Percentiles rank a stretch among this genome's conserved stretches.
phyloP scores from a whole-genome alignment of 1,284 basidiomycete genomes.

The Rhodofomes roseus region DNA sequence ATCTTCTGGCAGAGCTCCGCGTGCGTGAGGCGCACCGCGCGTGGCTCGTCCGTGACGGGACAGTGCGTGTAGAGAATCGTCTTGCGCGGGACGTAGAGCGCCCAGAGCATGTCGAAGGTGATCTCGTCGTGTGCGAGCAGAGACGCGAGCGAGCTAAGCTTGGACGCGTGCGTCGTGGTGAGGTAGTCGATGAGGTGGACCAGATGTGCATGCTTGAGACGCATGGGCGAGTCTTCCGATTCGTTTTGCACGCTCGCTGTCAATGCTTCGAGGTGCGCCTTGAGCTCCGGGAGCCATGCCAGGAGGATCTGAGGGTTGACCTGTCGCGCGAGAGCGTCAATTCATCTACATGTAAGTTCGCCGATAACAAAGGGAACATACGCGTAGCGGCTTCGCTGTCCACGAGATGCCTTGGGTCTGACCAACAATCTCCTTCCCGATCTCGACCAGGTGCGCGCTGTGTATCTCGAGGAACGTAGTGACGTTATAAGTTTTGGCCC shows the following conservation, averaged over 20 bases:
- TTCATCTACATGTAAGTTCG: neutral
- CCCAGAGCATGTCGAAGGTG: slow-evolving; percentile 54
- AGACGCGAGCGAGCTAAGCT: slow-evolving; percentile 41
- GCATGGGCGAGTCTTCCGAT: slow-evolving; percentile 34
- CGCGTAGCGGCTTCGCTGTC: slow-evolving; percentile 52
- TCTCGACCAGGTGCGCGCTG: slow-evolving; percentile 49
- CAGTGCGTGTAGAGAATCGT: slow-evolving; percentile 48
- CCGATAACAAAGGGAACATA: slow-evolving; percentile 15
- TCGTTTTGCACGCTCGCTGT: slow-evolving; percentile 26
- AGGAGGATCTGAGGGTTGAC: slow-evolving; percentile 53
- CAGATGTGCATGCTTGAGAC: slow-evolving; percentile 34
- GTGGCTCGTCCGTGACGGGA: slow-evolving; percentile 47
- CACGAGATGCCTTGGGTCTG: slow-evolving; percentile 55
- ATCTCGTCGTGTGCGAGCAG: slow-evolving; percentile 52
- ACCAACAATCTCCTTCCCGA: slow-evolving; percentile 50
- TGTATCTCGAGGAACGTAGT: slow-evolving; percentile 42
- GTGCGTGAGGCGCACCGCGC: slow-evolving; percentile 43
- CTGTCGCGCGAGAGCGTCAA: slow-evolving; percentile 25
- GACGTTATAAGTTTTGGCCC: slow-evolving; percentile 22
- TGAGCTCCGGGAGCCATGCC: slow-evolving; percentile 44
- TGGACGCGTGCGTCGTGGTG: slow-evolving; percentile 42
- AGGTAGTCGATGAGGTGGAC: slow-evolving; percentile 46
- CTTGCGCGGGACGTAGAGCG: slow-evolving; percentile 48
- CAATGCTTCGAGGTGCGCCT: slow-evolving; percentile 38
- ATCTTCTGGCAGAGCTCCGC: slow-evolving; percentile 32